Percentiles rank a stretch among this genome's conserved stretches.
These are phyloP conservation scores for Eragrostis nindensis DNA, from an alignment of 176 grass and related monocot species.

Conservation along the genomic window DNA sequence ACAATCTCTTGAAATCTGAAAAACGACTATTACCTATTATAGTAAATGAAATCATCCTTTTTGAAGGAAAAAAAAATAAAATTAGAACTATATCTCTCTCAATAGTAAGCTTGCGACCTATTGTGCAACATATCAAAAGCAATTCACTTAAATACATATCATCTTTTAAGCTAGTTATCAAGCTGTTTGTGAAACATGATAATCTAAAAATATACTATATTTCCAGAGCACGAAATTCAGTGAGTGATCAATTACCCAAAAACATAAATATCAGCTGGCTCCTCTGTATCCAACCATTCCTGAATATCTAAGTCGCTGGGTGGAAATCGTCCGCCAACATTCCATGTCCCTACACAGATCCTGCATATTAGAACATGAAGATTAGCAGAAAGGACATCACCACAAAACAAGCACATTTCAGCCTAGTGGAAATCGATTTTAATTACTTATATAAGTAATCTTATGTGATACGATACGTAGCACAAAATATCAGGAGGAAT, in stretches of 20 bases:
- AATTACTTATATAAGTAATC: slow-evolving; percentile 29
- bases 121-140: background rate
- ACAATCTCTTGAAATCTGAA: slow-evolving; percentile 92
- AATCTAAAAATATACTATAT: slow-evolving; percentile 17
- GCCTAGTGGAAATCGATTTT: background rate
- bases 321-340: slow-evolving; percentile 80
- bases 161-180: background rate
- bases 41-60: slow-evolving; percentile 26
- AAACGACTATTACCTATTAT: slow-evolving; percentile 35
- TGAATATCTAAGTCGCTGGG: slow-evolving; percentile 57
- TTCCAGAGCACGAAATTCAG: background rate
- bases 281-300: slow-evolving; percentile 67
- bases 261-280: slow-evolving; percentile 82
- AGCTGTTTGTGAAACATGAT: background rate
- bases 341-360: slow-evolving; percentile 82
- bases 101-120: background rate
- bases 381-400: slow-evolving; percentile 30
- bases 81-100: background rate
- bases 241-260: slow-evolving; percentile 58
- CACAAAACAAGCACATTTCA: slow-evolving; percentile 6
- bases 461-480: slow-evolving; percentile 15
- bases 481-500: slow-evolving; percentile 14
- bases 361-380: slow-evolving; percentile 43
- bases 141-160: background rate
- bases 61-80: slow-evolving; percentile 10